These are phyloP conservation scores for Leishmania amazonensis DNA, from an alignment of 208 protist species.

Conservation along the genomic window DNA sequence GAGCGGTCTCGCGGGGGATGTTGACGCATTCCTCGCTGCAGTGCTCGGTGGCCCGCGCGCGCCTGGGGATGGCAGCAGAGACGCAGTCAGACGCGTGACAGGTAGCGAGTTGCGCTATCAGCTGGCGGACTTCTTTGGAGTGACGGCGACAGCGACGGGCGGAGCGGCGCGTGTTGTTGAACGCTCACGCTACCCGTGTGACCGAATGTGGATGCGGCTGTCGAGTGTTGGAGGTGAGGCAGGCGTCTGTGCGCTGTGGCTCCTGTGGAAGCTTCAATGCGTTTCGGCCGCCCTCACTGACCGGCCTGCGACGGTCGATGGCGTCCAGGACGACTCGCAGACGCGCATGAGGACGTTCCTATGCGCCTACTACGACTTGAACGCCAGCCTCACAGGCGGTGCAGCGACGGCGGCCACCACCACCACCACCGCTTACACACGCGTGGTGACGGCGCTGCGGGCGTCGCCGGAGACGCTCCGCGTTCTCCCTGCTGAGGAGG, in stretches of 20 bases:
- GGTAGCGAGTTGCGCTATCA: not conserved
- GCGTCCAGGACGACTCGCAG: not conserved
- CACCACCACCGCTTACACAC: not conserved
- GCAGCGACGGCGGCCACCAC: not conserved
- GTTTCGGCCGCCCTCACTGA: not conserved
- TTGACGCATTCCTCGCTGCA: slow-evolving; percentile 7
- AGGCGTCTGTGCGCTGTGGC: slow-evolving; percentile 23
- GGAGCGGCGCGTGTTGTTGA: not conserved
- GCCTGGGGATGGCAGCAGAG: not conserved
- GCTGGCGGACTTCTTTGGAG: slow-evolving; percentile 20
- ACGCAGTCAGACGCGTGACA: not conserved
- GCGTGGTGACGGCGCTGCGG: slow-evolving; percentile 7
- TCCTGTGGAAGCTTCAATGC: slow-evolving; percentile 29
- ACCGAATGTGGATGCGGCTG: not conserved
- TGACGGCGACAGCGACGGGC: not conserved
- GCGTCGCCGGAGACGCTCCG: not conserved
- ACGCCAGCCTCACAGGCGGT: not conserved
- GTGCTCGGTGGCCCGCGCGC: not conserved
- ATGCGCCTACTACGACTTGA: not conserved
- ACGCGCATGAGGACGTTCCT: not conserved
- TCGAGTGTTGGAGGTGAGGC: not conserved
- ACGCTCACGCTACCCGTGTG: not conserved
- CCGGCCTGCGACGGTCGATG: not conserved
- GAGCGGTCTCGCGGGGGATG: not conserved
- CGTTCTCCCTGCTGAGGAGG: slow-evolving; percentile 15